These are phyloP conservation scores for Laguncularia racemosa DNA, from an alignment of 345 rosid species.

Conservation along the genomic window DNA sequence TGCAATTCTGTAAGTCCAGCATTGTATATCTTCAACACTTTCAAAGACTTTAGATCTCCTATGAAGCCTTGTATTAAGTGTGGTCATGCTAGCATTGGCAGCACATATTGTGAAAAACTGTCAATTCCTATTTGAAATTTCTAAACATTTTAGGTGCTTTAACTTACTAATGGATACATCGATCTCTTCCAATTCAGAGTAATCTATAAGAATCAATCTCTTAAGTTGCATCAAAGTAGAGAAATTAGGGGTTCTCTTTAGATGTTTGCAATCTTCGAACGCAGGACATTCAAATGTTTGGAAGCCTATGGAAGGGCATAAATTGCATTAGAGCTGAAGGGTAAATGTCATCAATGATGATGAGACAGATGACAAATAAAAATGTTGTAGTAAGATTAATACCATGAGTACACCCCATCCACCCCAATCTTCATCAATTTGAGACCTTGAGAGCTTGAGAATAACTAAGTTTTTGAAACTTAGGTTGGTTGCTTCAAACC, in stretches of 20 bases:
- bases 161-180: background rate
- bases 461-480: background rate
- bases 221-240: background rate
- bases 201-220: background rate
- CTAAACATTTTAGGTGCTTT: background rate
- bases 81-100: too few relatives aligned
- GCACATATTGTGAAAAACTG: fast-evolving
- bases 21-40: background rate
- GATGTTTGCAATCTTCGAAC: background rate
- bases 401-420: background rate
- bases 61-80: too few relatives aligned
- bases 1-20: background rate
- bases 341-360: background rate
- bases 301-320: background rate
- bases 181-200: background rate
- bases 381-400: too few relatives aligned
- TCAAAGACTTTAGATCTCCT: background rate
- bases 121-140: background rate
- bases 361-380: background rate
- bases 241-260: background rate
- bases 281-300: background rate
- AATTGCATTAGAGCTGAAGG: too few relatives aligned
- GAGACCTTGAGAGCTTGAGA: background rate
- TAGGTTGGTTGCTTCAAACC: background rate
- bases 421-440: background rate